Percentiles rank a stretch among this genome's conserved stretches.
phyloP scores from a whole-genome alignment of 345 rosid genomes.

The Eucalyptus curtisii region DNA sequence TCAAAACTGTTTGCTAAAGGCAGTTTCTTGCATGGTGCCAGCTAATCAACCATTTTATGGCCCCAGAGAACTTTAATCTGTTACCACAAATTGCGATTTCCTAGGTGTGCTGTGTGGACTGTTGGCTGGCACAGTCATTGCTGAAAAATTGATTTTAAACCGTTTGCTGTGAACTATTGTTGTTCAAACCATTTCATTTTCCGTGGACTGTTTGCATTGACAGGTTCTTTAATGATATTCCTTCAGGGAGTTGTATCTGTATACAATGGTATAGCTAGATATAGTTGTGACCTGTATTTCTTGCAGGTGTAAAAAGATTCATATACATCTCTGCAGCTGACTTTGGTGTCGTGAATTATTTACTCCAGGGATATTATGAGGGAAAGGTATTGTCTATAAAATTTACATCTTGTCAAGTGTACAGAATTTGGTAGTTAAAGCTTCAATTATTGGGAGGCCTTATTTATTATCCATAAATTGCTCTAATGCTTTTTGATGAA shows the following conservation, averaged over 20 bases:
- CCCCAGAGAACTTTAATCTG: not conserved
- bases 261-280: not conserved
- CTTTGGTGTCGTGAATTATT: conserved; percentile 70
- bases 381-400: conserved; percentile 55
- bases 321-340: conserved; percentile 91
- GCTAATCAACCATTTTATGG: not conserved
- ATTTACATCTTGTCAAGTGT: not conserved
- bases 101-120: not conserved
- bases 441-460: not conserved
- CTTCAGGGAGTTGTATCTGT: not conserved
- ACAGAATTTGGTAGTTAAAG: not conserved
- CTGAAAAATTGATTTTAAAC: not conserved
- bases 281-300: not conserved
- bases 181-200: not conserved
- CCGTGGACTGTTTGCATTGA: not conserved
- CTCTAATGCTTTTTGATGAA: not conserved
- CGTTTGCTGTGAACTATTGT: not conserved
- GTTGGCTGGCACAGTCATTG: not conserved
- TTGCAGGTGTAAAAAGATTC: conserved; percentile 76
- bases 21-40: not conserved
- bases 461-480: not conserved
- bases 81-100: not conserved
- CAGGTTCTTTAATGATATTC: not conserved
- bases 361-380: conserved; percentile 80
- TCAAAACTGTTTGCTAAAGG: not conserved